Evolutionary conservation across 495 filamentous ascomycete genomes (phyloP).

Genomic region (Penicillium coprophilum): DNA sequence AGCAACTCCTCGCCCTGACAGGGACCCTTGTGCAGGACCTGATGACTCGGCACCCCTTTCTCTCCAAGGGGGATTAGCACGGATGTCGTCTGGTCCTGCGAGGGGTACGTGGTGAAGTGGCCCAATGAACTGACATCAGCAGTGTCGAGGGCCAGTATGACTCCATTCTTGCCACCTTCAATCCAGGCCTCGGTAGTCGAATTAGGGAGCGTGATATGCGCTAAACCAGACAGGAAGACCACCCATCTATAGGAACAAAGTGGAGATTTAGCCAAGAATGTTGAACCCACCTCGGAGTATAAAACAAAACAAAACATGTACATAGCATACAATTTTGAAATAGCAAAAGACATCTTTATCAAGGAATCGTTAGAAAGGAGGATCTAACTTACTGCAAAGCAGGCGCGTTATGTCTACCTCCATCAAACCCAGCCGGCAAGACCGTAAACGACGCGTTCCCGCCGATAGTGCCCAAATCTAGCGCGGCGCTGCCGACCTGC

Average conservation of each 20-base stretch:
- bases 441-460: slow-evolving; percentile 41
- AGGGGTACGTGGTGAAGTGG: slow-evolving; percentile 51
- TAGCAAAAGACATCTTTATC: neutral
- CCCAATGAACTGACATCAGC: slow-evolving; percentile 45
- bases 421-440: slow-evolving; percentile 48
- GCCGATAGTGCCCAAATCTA: slow-evolving; percentile 34
- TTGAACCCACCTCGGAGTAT: no score
- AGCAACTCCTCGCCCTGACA: slow-evolving; percentile 33
- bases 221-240: slow-evolving; percentile 49
- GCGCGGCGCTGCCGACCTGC: slow-evolving; percentile 34
- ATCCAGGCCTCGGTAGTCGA: slow-evolving; percentile 39
- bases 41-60: slow-evolving; percentile 41
- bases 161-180: slow-evolving; percentile 46
- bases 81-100: slow-evolving; percentile 38
- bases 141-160: slow-evolving; percentile 52
- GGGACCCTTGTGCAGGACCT: slow-evolving; percentile 40
- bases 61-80: slow-evolving; percentile 44
- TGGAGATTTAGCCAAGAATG: neutral
- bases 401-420: slow-evolving; percentile 54
- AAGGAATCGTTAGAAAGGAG: neutral
- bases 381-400: slow-evolving; percentile 42
- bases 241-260: slow-evolving; percentile 53
- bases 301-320: neutral
- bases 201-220: slow-evolving; percentile 51
- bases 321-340: neutral